Percentiles rank a stretch among this genome's conserved stretches.
phyloP scores from a whole-genome alignment of 108 stramenopile species.

The Phaeodactylum tricornutum region DNA sequence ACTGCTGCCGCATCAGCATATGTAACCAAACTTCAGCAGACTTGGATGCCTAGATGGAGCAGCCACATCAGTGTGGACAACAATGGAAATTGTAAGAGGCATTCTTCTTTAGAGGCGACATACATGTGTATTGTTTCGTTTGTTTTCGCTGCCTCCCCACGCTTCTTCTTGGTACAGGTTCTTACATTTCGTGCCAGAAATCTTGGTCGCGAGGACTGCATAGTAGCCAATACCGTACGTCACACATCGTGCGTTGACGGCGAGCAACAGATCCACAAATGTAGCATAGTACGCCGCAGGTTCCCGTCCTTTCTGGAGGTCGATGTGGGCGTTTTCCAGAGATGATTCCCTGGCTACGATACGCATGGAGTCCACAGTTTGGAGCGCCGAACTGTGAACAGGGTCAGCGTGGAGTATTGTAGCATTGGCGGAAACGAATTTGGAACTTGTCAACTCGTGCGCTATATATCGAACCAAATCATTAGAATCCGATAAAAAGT shows the following conservation, averaged over 20 bases:
- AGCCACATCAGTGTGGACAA: neutral
- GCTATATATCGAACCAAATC: slow-evolving; percentile 36
- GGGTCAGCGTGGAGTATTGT: neutral
- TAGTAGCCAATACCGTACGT: slow-evolving; percentile 52
- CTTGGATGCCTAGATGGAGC: neutral
- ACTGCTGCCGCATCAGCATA: neutral
- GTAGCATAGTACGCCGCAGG: slow-evolving; percentile 30
- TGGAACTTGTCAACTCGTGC: slow-evolving; percentile 12
- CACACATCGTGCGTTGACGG: slow-evolving; percentile 29
- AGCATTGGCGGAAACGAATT: neutral
- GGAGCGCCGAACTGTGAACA: neutral
- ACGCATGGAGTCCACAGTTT: neutral
- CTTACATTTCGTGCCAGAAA: slow-evolving; percentile 30
- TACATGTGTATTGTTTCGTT: neutral
- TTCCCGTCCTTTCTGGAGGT: slow-evolving; percentile 38
- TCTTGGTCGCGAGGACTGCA: slow-evolving; percentile 37
- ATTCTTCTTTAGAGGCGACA: too few relatives aligned
- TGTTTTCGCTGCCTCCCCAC: slow-evolving; percentile 22
- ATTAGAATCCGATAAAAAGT: slow-evolving; percentile 52
- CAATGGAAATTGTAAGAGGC: too few relatives aligned
- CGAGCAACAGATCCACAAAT: slow-evolving; percentile 42
- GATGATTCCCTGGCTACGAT: slow-evolving; percentile 18
- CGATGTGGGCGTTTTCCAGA: slow-evolving; percentile 41
- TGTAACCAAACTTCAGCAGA: neutral
- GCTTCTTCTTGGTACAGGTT: slow-evolving; percentile 31